Evolutionary conservation across 2,329 filamentous ascomycete species (phyloP), one percentile per base, ranked within the genome.

Genomic region (Zymoseptoria brevis): DNA sequence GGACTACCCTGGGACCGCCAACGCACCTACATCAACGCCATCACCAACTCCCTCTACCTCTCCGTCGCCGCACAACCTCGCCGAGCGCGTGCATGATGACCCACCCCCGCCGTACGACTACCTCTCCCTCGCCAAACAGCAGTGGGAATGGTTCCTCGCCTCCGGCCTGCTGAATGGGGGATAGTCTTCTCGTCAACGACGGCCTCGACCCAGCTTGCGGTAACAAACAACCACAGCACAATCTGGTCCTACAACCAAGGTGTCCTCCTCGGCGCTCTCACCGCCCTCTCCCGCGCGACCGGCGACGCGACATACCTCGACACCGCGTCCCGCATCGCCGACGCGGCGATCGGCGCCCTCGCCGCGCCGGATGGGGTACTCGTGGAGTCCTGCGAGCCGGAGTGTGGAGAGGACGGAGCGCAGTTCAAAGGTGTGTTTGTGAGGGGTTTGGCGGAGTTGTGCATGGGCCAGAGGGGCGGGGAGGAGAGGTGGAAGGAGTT

Each of bases 351-450:
- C 26, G 48, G 55, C 0, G 59, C 58, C 4, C 70, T 79, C 1
- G 73, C 75, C 1, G 73, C 75, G 19, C 58, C 58, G 4, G 68
- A 74, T 19, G 74, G 75, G 8, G 70, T 79, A 19, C 63, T 79
- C 1, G 73, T 75, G 57, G 76, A 79, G 49, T 60, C 62, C 0
- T 72, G 71, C 60, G 72, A 75, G 57, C 69, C 69, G 2, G 60
- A 71, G 13, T 77, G 75, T 52, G 75, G 75, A 19, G 69, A 56
- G 9, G 75, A 77, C 57, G 81, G 78, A 0, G 77, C 64, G 45
- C 84, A 88, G 67, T 90, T 90, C 79, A 90, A 90, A 72, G 87
- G 87, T 3, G 77, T 89, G 41, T 88, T 89, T 63, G 78, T 83
- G 16, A 80, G 86, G 19, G 88, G 88, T 67, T 74, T 90, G 19